These are phyloP conservation scores for Cystobasidium slooffiae DNA, from an alignment of 1,284 basidiomycete species.

Conservation along the genomic window DNA sequence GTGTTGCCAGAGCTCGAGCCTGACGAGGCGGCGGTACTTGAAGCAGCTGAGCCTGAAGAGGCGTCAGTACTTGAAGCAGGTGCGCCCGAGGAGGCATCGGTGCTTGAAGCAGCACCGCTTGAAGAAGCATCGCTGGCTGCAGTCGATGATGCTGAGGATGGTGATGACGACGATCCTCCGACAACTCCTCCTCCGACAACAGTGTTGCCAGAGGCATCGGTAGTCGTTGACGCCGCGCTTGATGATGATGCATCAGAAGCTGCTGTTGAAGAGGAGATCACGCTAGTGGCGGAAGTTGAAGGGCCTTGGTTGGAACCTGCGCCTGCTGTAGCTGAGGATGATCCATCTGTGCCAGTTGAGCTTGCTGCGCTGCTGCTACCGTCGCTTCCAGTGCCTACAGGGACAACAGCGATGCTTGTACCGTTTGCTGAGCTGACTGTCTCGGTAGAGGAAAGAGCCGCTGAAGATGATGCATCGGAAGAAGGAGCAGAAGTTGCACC, in stretches of 20 bases:
- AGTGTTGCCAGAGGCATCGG: not conserved
- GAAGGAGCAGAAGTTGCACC: constrained; percentile 1
- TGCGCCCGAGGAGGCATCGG: not conserved
- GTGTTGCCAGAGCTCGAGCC: not conserved
- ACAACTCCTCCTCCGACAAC: too few species aligned
- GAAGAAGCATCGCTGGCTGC: constrained; percentile 3
- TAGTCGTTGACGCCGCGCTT: not conserved
- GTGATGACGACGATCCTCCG: too few species aligned
- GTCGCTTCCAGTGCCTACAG: constrained; percentile 6
- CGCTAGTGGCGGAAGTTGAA: not conserved
- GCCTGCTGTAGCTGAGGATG: not conserved
- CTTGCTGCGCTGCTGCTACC: not conserved
- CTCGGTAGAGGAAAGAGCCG: not conserved
- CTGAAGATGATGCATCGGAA: constrained; percentile 11
- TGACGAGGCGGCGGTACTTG: not conserved
- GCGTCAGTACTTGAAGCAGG: not conserved
- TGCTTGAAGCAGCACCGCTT: not conserved
- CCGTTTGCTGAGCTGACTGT: constrained; percentile 9
- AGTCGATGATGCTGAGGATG: too few species aligned
- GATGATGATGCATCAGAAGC: not conserved
- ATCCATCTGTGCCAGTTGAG: not conserved
- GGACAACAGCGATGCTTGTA: constrained; percentile 27
- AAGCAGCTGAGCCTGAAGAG: not conserved
- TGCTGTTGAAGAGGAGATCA: not conserved
- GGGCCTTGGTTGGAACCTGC: not conserved